Percentiles rank a stretch among this genome's conserved stretches.
Conservation (phyloP, 257 asterid genomes). For the Solanum dulcamara region DNA sequence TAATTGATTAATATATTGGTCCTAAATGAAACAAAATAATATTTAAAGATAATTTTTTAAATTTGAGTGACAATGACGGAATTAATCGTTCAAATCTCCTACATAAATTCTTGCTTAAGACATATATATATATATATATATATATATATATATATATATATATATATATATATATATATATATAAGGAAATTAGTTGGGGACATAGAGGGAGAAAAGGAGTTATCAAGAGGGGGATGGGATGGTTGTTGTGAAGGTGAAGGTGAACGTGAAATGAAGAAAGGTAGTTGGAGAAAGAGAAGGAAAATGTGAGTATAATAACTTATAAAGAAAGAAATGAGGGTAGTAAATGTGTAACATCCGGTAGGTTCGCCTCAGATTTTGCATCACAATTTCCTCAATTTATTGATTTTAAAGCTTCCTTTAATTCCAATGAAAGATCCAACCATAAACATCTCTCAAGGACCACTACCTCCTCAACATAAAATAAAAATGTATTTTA, state of each 20-base stretch:
- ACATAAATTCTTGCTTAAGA: not conserved
- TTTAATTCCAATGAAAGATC: not conserved
- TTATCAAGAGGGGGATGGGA: not conserved
- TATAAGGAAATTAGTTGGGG: not conserved
- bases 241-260: not conserved
- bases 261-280: not conserved
- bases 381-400: not conserved
- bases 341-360: slow-evolving; percentile 10
- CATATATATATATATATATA: no score
- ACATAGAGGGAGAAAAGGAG: not conserved
- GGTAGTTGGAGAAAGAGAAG: not conserved
- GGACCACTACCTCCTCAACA: not conserved
- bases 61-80: no score
- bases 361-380: not conserved
- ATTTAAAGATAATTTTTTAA: no score
- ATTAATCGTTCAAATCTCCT: not conserved
- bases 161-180: no score
- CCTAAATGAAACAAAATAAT: no score
- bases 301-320: not conserved
- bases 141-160: no score
- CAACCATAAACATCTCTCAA: not conserved
- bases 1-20: no score
- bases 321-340: not conserved
- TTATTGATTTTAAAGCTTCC: not conserved
- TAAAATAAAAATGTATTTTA: no score